Percentiles rank a stretch among this genome's conserved stretches.
Evolutionary conservation across 2,329 filamentous ascomycete genomes (phyloP).

Genomic region (Aspergillus uvarum): DNA sequence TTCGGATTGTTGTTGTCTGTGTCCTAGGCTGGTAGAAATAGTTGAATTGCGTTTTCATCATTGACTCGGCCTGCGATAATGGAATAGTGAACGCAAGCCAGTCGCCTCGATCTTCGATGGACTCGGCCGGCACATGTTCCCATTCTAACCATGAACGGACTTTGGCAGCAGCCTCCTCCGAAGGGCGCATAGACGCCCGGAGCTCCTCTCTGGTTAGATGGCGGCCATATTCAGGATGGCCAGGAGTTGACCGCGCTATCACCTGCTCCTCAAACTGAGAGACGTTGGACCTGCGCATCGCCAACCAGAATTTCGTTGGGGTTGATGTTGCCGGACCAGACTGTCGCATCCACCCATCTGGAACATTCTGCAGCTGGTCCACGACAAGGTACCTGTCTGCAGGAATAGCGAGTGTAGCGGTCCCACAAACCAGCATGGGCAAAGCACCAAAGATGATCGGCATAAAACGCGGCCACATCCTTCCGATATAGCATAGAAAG

Average conservation of each 20-base stretch:
- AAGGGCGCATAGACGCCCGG: conserved; percentile 54
- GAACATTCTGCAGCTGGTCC: conserved; percentile 31
- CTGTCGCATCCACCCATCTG: conserved; percentile 36
- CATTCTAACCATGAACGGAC: conserved; percentile 58
- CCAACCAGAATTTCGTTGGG: conserved; percentile 50
- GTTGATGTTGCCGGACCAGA: conserved; percentile 35
- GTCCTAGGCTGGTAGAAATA: conserved; percentile 53
- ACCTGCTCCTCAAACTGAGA: conserved; percentile 58
- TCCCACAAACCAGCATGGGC: conserved; percentile 14
- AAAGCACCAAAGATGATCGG: conserved; percentile 10
- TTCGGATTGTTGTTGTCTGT: conserved; percentile 51
- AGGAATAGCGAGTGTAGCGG: conserved; percentile 4
- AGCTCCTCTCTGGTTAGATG: conserved; percentile 63
- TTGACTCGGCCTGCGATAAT: conserved; percentile 49
- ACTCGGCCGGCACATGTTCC: conserved; percentile 48
- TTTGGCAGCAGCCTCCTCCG: conserved; percentile 47
- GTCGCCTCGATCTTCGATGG: conserved; percentile 55
- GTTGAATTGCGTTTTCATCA: conserved; percentile 60
- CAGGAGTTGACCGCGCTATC: conserved; percentile 62
- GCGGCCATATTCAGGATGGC: conserved; percentile 58
- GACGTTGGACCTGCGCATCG: conserved; percentile 51
- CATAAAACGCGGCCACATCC: conserved; percentile 10
- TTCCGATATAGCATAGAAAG: not conserved
- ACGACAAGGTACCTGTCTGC: conserved; percentile 22
- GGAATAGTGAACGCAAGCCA: conserved; percentile 58